Conservation (phyloP, 345 rosid genomes). For the Hibiscus tridactylites region DNA sequence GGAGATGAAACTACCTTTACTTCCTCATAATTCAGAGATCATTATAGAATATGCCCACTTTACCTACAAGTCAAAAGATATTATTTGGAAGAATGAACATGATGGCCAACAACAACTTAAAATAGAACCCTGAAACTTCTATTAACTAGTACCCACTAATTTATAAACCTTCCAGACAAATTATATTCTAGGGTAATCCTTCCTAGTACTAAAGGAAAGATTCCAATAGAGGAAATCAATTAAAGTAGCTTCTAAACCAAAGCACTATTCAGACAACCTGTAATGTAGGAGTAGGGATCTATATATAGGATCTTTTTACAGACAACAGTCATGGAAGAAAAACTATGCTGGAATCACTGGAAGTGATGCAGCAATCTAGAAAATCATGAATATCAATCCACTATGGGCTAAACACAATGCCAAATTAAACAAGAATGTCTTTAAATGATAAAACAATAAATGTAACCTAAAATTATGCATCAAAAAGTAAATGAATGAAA, state of each 20-base stretch:
- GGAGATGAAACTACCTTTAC: conserved; percentile 90
- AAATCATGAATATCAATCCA: neutral
- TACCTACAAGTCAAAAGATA: conserved; percentile 98
- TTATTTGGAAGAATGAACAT: conserved; percentile 73
- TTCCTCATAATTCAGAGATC: conserved; percentile 98
- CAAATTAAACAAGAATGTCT: neutral
- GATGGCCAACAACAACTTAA: conserved; percentile 46
- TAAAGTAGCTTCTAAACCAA: neutral
- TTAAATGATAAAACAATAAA: neutral
- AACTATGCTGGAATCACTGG: neutral
- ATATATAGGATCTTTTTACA: neutral
- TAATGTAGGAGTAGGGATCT: neutral
- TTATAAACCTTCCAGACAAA: conserved; percentile 13
- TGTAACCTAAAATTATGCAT: neutral
- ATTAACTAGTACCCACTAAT: conserved; percentile 17
- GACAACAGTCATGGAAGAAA: neutral
- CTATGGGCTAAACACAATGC: neutral
- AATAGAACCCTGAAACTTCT: conserved; percentile 30
- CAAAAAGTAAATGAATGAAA: neutral
- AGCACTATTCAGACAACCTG: neutral
- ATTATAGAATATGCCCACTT: conserved; percentile 92
- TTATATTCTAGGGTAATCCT: conserved; percentile 11
- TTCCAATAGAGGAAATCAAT: neutral
- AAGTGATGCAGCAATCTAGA: neutral
- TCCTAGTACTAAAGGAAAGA: conserved; percentile 3